phyloP scores from a whole-genome alignment of 2,329 filamentous ascomycete genomes.

The Ophiostoma australiae region DNA sequence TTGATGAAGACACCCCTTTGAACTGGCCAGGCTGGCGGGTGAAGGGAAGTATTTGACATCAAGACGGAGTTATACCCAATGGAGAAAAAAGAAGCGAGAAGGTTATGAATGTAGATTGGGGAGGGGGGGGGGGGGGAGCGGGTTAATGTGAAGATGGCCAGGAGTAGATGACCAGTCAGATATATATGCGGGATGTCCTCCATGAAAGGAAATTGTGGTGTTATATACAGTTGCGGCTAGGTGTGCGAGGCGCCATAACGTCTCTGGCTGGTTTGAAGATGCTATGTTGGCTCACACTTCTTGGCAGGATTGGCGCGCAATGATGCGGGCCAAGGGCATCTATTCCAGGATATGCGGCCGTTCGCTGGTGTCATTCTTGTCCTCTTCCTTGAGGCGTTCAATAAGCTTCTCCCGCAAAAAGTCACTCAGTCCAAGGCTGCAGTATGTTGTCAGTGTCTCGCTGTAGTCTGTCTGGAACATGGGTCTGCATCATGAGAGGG shows the following conservation, averaged over 20 bases:
- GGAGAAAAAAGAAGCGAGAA: background rate
- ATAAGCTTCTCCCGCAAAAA: constrained; percentile 52
- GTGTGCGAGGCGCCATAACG: background rate
- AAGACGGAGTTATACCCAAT: background rate
- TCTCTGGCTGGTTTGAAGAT: background rate
- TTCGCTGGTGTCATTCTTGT: constrained; percentile 35
- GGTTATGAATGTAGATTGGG: background rate
- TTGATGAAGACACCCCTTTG: background rate
- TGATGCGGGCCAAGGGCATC: background rate
- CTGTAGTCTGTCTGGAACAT: constrained; percentile 26
- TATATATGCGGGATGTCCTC: background rate
- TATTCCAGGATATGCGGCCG: constrained; percentile 25
- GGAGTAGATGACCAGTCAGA: background rate
- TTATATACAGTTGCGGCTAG: background rate
- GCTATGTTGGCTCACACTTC: background rate
- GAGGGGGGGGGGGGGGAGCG: too few relatives aligned
- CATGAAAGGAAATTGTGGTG: background rate
- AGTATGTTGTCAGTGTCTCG: constrained; percentile 29
- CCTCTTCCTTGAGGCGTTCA: constrained; percentile 49
- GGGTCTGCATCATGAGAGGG: too few relatives aligned
- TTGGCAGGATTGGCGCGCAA: background rate
- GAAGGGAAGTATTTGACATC: background rate
- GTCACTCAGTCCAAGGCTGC: constrained; percentile 50
- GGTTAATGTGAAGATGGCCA: background rate
- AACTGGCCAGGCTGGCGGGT: background rate